Evolutionary conservation across 371 early-diverging fungal genomes (phyloP), one percentile per base, ranked within the genome.

Genomic region (Mortierella sp.): DNA sequence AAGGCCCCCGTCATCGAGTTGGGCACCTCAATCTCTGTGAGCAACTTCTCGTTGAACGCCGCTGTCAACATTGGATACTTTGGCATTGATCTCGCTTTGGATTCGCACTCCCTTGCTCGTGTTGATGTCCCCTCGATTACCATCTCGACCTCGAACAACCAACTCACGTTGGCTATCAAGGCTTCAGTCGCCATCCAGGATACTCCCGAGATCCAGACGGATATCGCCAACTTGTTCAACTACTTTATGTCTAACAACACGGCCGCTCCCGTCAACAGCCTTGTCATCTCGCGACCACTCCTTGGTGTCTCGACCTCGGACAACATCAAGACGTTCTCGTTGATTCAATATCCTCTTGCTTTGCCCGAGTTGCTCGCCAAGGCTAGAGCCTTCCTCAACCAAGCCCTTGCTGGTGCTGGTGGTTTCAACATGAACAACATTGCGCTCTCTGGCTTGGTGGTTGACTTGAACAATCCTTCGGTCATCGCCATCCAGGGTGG

Each of bases 51-150:
- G 1, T 23, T 77, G 53, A 67, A 68, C 30, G 77, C 72, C 14
- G 72, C 72, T 61, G 77, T 77, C 69, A 58, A 72, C 69, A 77
- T 77, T 68, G 77, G 77, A 12, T 77, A 77, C 65, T 77, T 77
- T 59, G 77, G 77, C 37, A 66, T 77, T 11, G 79, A 77, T 45
- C 66, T 77, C 25, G 77, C 77, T 51, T 63, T 77, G n/a, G 77
- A 77, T 56, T 28, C 19, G 48, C 57, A 71, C 45, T 57, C 68
- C 18, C 43, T 77, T 18, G 77, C 77, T 21, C 72, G 57, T 19
- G 57, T 77, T 26, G 77, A 77, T 61, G 77, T 77, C 21, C 77
- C 77, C n/a, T 72, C 72, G 19, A 72, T 77, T 62, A 68, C 63
- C 26, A 72, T 77, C 50, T 44, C 64, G 30, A 77, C 77, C 29